phyloP scores from a whole-genome alignment of 805 yeast species.

The Metschnikowia drakensbergensis region DNA sequence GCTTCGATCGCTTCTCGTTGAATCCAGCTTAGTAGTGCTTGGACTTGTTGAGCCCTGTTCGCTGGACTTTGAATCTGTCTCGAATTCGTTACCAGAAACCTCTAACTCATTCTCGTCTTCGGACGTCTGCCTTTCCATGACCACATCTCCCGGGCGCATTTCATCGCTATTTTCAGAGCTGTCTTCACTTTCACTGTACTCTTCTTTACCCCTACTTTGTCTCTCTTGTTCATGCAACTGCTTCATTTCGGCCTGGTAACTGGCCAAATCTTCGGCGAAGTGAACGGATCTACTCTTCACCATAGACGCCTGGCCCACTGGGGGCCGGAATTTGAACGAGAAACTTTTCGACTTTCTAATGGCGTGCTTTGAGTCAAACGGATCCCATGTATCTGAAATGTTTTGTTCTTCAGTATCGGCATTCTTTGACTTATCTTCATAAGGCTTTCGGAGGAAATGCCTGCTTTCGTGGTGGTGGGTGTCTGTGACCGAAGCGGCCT shows the following conservation, averaged over 20 bases:
- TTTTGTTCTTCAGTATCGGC: not conserved
- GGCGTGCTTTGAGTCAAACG: conserved; percentile 10
- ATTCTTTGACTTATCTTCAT: not conserved
- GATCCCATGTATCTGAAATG: conserved; percentile 9
- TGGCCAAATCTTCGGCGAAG: conserved; percentile 14
- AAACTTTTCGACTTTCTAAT: conserved; percentile 13
- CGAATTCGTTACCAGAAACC: not conserved
- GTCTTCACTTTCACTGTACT: not conserved
- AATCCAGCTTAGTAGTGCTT: not conserved
- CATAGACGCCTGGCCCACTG: not conserved
- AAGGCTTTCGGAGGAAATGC: conserved; percentile 11
- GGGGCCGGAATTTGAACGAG: conserved; percentile 6
- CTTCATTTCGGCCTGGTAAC: conserved; percentile 9
- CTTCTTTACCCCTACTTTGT: not conserved
- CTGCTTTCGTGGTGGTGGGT: conserved; percentile 12
- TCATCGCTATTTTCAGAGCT: not conserved
- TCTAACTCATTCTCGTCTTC: not conserved
- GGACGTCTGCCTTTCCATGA: not conserved
- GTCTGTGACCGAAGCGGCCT: conserved; percentile 6
- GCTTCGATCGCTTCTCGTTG: not conserved
- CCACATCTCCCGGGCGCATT: not conserved
- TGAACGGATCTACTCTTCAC: conserved; percentile 18
- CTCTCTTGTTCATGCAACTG: not conserved
- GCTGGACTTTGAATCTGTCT: not conserved
- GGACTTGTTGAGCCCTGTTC: not conserved